Evolutionary conservation across 2,329 filamentous ascomycete genomes (phyloP).

Genomic region (Penicillium sp.): DNA sequence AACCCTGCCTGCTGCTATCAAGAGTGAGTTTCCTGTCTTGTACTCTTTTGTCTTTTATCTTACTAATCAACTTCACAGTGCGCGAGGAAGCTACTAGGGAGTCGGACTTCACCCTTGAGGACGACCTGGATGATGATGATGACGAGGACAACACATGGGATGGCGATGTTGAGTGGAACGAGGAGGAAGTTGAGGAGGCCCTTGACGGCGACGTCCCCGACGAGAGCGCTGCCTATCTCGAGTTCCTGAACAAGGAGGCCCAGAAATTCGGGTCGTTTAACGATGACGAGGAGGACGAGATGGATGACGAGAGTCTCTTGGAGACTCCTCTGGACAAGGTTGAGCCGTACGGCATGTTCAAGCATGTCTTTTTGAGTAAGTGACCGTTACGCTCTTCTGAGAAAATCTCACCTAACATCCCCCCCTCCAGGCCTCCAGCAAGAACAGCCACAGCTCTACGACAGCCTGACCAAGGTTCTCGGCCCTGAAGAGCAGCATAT

Average conservation of each 20-base stretch:
- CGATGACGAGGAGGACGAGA: constrained; percentile 75
- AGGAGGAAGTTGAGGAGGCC: constrained; percentile 59
- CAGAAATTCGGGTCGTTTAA: constrained; percentile 73
- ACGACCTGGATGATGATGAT: constrained; percentile 64
- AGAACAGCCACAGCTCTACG: constrained; percentile 85
- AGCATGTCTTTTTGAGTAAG: constrained; percentile 75
- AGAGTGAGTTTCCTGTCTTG: constrained; percentile 55
- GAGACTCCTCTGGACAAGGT: constrained; percentile 94
- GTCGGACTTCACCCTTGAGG: constrained; percentile 73
- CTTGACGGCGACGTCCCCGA: constrained; percentile 68
- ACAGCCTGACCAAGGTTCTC: constrained; percentile 71
- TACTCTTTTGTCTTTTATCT: constrained; percentile 11
- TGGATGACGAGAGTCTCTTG: constrained; percentile 86
- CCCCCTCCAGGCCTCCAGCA: constrained; percentile 68
- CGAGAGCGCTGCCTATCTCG: constrained; percentile 88
- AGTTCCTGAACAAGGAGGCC: constrained; percentile 92
- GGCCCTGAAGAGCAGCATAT: constrained; percentile 74
- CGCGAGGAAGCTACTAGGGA: constrained; percentile 88
- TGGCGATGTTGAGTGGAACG: constrained; percentile 65
- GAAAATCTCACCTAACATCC: constrained; percentile 27
- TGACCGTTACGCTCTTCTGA: constrained; percentile 21
- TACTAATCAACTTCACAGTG: constrained; percentile 48
- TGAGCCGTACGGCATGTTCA: constrained; percentile 89
- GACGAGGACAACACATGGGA: constrained; percentile 82
- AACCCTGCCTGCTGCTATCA: constrained; percentile 78